These are phyloP conservation scores for Yamadazyma sp. DNA, from an alignment of 805 yeast genomes.

Conservation along the genomic window DNA sequence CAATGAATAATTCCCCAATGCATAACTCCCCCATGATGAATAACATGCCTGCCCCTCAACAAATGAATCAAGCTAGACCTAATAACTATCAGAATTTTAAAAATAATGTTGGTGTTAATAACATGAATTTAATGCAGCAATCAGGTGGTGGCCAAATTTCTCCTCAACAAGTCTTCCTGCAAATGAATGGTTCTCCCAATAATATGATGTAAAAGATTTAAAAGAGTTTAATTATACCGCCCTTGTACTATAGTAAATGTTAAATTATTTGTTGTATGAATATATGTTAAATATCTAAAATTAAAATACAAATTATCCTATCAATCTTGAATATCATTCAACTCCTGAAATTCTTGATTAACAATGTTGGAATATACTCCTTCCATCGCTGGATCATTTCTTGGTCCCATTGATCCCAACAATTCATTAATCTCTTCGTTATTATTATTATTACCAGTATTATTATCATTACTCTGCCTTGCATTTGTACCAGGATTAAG, in stretches of 20 bases:
- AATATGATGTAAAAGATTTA: constrained; percentile 25
- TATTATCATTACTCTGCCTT: not conserved
- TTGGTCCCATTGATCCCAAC: constrained; percentile 2
- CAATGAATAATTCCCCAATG: constrained; percentile 4
- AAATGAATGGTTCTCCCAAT: constrained; percentile 13
- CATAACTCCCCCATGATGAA: constrained; percentile 9
- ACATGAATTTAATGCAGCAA: constrained; percentile 9
- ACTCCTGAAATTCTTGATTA: constrained; percentile 24
- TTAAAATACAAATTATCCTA: not conserved
- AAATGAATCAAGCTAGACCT: constrained; percentile 11
- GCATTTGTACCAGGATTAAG: constrained; percentile 28
- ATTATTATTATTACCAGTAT: not conserved
- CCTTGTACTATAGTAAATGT: no score
- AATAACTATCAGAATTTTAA: constrained; percentile 7
- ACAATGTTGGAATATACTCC: constrained; percentile 38
- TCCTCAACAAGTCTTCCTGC: constrained; percentile 39
- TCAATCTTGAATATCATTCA: not conserved
- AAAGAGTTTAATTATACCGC: no score
- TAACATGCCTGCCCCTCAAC: constrained; percentile 7
- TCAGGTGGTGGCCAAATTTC: constrained; percentile 21
- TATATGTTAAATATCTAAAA: not conserved
- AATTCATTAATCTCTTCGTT: constrained; percentile 8
- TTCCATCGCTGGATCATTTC: not conserved
- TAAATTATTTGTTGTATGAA: no score
- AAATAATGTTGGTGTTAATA: constrained; percentile 4